These are phyloP conservation scores for Lasiosphaeria miniovina DNA, from an alignment of 495 filamentous ascomycete species.

Conservation along the genomic window DNA sequence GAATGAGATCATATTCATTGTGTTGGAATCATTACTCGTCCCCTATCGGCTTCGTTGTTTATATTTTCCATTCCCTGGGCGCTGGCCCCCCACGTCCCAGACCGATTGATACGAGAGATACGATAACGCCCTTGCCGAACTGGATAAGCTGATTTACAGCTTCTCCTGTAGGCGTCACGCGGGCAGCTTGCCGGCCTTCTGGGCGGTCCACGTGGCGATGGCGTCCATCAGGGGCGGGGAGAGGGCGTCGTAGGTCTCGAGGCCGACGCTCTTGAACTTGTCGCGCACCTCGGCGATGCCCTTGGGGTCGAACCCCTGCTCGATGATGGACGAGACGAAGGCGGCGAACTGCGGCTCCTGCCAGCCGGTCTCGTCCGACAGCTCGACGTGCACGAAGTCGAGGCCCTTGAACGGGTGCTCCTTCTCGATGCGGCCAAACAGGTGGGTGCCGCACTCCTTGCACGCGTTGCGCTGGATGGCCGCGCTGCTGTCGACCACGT, in stretches of 20 bases:
- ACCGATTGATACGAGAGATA: no score
- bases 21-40: no score
- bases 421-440: slow-evolving; percentile 58
- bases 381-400: slow-evolving; percentile 59
- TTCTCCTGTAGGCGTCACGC: neutral
- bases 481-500: slow-evolving; percentile 50
- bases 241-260: slow-evolving; percentile 56
- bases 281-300: slow-evolving; percentile 48
- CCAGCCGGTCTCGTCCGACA: slow-evolving; percentile 55
- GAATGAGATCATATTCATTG: no score
- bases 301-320: slow-evolving; percentile 56
- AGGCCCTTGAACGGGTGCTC: slow-evolving; percentile 61
- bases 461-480: slow-evolving; percentile 58
- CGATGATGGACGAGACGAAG: slow-evolving; percentile 59
- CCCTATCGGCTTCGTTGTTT: no score
- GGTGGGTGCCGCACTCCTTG: slow-evolving; percentile 51
- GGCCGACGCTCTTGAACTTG: slow-evolving; percentile 46
- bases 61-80: no score
- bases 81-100: no score
- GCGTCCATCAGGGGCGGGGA: slow-evolving; percentile 57
- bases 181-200: slow-evolving; percentile 38
- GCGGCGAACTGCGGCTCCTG: slow-evolving; percentile 63
- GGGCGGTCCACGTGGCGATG: slow-evolving; percentile 53
- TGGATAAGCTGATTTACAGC: neutral
- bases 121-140: neutral